Conservation (phyloP, 805 yeast species). For the Schwanniomyces sp. region DNA sequence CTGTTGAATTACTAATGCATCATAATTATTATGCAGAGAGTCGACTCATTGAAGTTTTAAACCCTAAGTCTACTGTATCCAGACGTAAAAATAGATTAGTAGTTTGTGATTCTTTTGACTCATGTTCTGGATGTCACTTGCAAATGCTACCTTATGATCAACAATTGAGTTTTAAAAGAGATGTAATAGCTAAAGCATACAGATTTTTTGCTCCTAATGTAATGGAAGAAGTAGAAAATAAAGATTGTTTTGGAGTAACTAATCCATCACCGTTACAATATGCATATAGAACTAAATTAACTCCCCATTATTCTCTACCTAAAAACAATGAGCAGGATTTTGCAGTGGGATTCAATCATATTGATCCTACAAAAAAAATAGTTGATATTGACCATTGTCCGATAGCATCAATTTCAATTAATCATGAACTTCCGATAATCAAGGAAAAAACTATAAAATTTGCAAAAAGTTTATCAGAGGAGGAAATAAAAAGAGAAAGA, state of each 20-base stretch:
- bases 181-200: constrained; percentile 33
- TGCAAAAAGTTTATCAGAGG: not conserved
- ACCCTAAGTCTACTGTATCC: constrained; percentile 7
- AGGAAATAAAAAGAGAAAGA: not conserved
- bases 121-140: constrained; percentile 43
- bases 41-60: constrained; percentile 16
- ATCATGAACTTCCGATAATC: constrained; percentile 18
- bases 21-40: constrained; percentile 31
- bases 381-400: constrained; percentile 39
- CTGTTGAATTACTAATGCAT: constrained; percentile 28
- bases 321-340: constrained; percentile 8
- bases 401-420: constrained; percentile 33
- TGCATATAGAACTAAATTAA: constrained; percentile 39
- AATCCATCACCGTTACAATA: constrained; percentile 37
- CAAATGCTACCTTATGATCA: constrained; percentile 40
- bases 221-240: constrained; percentile 3
- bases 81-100: constrained; percentile 25
- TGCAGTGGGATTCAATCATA: constrained; percentile 33
- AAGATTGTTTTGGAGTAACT: constrained; percentile 22
- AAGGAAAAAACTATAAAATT: constrained; percentile 11
- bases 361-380: constrained; percentile 16
- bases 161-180: constrained; percentile 34
- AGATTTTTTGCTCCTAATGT: constrained; percentile 30
- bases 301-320: constrained; percentile 34
- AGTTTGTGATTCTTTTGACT: constrained; percentile 33